These are phyloP conservation scores for Aegilops sharonensis DNA, from an alignment of 176 grass and related monocot species.

Conservation along the genomic window DNA sequence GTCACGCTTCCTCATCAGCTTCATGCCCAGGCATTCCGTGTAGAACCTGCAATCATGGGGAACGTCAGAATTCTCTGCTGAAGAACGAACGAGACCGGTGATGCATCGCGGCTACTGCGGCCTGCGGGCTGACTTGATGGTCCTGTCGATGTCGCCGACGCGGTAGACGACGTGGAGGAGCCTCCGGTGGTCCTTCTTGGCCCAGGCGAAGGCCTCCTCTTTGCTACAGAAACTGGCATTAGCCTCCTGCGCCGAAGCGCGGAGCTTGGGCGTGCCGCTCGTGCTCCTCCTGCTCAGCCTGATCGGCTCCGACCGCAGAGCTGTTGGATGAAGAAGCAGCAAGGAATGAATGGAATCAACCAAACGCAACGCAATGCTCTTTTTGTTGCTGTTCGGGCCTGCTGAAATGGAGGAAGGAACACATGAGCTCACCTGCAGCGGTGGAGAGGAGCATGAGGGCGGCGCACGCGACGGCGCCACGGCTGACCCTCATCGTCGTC, in stretches of 20 bases:
- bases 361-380: not conserved
- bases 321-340: not conserved
- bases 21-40: slow-evolving; percentile 91
- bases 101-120: no score
- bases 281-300: not conserved
- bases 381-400: not conserved
- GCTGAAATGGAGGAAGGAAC: not conserved
- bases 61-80: not conserved
- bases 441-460: slow-evolving; percentile 31
- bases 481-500: slow-evolving; percentile 32
- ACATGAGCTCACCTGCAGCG: not conserved
- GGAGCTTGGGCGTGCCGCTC: not conserved
- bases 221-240: slow-evolving; percentile 41
- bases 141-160: slow-evolving; percentile 76
- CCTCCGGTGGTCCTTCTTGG: slow-evolving; percentile 66
- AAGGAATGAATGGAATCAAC: not conserved
- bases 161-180: slow-evolving; percentile 90
- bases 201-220: slow-evolving; percentile 72
- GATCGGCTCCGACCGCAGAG: slow-evolving; percentile 20
- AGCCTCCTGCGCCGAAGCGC: slow-evolving; percentile 41
- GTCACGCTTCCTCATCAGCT: slow-evolving; percentile 82
- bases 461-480: slow-evolving; percentile 31
- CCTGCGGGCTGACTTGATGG: slow-evolving; percentile 49
- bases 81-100: no score
- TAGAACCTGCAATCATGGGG: slow-evolving; percentile 56